Base-by-base conservation (phyloP, 805 yeast genomes). In the Jamesozyma jinghongensis region DNA sequence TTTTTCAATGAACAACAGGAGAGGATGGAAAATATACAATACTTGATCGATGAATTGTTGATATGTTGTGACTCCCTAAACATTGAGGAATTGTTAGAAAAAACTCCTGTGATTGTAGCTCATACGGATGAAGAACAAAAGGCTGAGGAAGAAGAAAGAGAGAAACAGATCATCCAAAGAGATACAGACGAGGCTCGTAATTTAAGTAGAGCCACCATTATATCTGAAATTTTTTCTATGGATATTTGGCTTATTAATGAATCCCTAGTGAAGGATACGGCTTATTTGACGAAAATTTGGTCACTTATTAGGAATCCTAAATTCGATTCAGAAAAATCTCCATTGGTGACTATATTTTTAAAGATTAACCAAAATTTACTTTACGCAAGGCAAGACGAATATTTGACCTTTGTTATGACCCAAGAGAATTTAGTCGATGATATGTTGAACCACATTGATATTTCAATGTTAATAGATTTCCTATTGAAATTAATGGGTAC, bases 211-310 rank as follows among this genome's bases (percentile, higher is more conserved):
- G 57, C 57, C 4, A 53, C 49, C 17, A 41, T 52, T 2, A 56
- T 58, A 13, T 81, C 95, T 0, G 97, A 90, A 56, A 81, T 90
- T 19, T 69, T 90, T 37, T 75, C 88, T n/a, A 79, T 87, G 7
- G 95, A 88, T 57, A 85, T 85, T 16, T 88, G 96, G 95, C 75
- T 90, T 4, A 68, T 90, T 18, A 81, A 92, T 2, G 96, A 90
- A 53, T 78, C 94, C 1, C 75, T 90, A 34, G 80, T 90, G 73
- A 87, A 83, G 53, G 75, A 79, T 42, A 67, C 74, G 2, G 61
- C 63, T 5, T 71, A 82, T 36, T 62, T 90, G 48, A 72, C 75
- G 41, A 75, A 74, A 50, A 64, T 90, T 35, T 90, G 97, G 97
- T 62, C 74, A 11, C 68, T 87, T 32, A 68, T 90, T 33, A 84